A percentile compares a stretch with the other conserved stretches of the same genome.
These are phyloP conservation scores for Spongospora subterranea DNA, from an alignment of 208 protist species.

Conservation along the genomic window DNA sequence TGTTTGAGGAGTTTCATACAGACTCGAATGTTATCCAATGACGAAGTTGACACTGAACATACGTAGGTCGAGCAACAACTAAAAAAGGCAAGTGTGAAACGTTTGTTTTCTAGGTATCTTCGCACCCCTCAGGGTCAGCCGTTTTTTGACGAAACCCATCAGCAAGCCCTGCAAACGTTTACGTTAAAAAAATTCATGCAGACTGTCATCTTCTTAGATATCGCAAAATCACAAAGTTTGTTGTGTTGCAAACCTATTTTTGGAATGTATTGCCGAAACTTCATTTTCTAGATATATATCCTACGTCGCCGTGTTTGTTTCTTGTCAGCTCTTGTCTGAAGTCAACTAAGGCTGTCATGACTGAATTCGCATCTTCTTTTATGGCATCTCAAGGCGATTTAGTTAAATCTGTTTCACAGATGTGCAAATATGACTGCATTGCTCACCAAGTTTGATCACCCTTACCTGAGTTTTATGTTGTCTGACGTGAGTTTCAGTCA, in stretches of 20 bases:
- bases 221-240: slow-evolving; percentile 31
- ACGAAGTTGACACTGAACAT: slow-evolving; percentile 9
- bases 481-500: background rate
- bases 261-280: background rate
- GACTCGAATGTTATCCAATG: slow-evolving; percentile 19
- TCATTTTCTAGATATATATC: background rate
- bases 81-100: too few species aligned
- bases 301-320: background rate
- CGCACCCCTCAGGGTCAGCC: background rate
- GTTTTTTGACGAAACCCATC: background rate
- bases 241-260: background rate
- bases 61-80: too few species aligned
- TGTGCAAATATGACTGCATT: background rate
- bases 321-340: background rate
- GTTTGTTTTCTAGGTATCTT: background rate
- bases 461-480: background rate
- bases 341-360: background rate
- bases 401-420: background rate
- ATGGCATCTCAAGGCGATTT: slow-evolving; percentile 30
- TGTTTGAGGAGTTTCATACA: slow-evolving; percentile 35
- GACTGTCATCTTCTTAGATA: background rate
- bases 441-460: background rate
- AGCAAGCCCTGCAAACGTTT: background rate
- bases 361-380: background rate
- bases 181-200: slow-evolving; percentile 31